Conservation (phyloP, 768 basidiomycete genomes). For the Trametes gibbosa region DNA sequence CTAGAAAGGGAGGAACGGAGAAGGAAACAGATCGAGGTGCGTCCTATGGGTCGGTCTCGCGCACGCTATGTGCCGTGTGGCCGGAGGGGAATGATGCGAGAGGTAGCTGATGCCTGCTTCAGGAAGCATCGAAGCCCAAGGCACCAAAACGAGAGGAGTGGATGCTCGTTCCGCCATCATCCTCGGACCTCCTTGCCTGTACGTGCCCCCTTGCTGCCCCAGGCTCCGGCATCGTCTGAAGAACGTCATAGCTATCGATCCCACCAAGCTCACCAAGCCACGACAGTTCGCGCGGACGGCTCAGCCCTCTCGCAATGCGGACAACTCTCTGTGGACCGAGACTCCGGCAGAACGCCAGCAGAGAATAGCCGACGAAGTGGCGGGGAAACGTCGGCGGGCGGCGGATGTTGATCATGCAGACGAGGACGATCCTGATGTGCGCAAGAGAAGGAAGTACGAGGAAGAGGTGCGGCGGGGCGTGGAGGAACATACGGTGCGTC, state of each 20-base stretch:
- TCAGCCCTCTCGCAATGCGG: constrained; percentile 39
- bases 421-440: constrained; percentile 41
- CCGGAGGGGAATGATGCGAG: neutral
- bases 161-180: constrained; percentile 94
- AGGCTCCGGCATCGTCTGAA: neutral
- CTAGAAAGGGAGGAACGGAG: constrained; percentile 81
- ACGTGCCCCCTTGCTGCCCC: constrained; percentile 30
- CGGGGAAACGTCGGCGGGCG: constrained; percentile 83
- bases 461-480: constrained; percentile 70
- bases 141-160: constrained; percentile 85
- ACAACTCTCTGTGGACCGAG: constrained; percentile 90
- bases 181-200: constrained; percentile 78
- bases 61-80: neutral
- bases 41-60: constrained; percentile 8
- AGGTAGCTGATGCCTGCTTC: neutral
- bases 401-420: constrained; percentile 47
- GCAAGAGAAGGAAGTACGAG: constrained; percentile 62
- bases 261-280: constrained; percentile 69
- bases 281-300: constrained; percentile 73
- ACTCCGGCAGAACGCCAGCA: constrained; percentile 92
- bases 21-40: constrained; percentile 63
- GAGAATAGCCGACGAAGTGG: constrained; percentile 88
- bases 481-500: constrained; percentile 73
- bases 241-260: constrained; percentile 66
- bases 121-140: constrained; percentile 81